A percentile compares a stretch with the other conserved stretches of the same genome.
These are phyloP conservation scores for Cordyceps pruinosa DNA, from an alignment of 2,329 filamentous ascomycete species.

Conservation along the genomic window DNA sequence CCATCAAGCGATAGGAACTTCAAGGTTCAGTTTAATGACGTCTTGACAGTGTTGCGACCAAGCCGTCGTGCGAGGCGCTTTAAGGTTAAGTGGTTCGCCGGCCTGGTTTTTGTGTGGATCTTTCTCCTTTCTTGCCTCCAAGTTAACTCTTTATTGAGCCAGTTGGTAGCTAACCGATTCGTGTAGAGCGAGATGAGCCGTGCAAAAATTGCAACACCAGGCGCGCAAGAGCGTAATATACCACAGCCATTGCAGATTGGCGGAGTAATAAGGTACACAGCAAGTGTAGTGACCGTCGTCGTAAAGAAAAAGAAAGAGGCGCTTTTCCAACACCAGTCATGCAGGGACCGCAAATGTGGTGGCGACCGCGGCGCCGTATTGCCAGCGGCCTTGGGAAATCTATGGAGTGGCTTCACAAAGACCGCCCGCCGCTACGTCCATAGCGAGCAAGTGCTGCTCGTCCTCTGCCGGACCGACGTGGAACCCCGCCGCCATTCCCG, in stretches of 20 bases:
- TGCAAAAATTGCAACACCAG: too few species aligned
- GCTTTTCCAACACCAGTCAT: too few species aligned
- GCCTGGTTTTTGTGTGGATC: not conserved
- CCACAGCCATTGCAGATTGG: too few species aligned
- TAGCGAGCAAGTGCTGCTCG: constrained; percentile 14
- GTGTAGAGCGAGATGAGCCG: too few species aligned
- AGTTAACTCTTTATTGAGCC: too few species aligned
- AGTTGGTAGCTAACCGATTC: not conserved
- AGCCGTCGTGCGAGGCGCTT: not conserved
- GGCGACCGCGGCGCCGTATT: not conserved
- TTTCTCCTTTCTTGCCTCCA: too few species aligned
- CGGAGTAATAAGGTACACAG: too few species aligned
- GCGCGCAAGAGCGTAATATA: too few species aligned
- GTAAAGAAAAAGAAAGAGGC: too few species aligned
- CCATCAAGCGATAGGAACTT: not conserved
- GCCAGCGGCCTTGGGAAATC: not conserved
- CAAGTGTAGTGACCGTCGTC: too few species aligned
- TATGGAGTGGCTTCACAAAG: constrained; percentile 11
- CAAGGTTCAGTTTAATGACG: constrained; percentile 10
- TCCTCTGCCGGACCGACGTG: constrained; percentile 19
- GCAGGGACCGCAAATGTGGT: not conserved
- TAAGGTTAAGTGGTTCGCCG: constrained; percentile 4
- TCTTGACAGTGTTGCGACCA: not conserved
- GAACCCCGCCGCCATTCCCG: constrained; percentile 22
- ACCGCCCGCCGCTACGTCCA: constrained; percentile 14